phyloP scores from a whole-genome alignment of 2,329 filamentous ascomycete genomes.

The Aureobasidium uvarum region DNA sequence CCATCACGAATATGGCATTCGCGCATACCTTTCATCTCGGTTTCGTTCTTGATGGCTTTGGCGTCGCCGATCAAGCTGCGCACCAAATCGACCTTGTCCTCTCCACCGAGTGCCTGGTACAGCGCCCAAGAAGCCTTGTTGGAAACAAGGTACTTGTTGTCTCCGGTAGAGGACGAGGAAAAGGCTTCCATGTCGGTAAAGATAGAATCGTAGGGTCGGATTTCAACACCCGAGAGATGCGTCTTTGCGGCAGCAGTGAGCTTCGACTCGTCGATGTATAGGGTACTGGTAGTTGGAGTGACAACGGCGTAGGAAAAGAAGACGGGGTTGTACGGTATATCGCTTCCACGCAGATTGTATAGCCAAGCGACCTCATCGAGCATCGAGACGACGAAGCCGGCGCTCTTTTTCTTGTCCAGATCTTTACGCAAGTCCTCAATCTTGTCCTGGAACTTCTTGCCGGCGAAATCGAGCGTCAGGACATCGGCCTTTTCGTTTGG shows the following conservation, averaged over 20 bases:
- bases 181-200: slow-evolving; percentile 73
- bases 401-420: slow-evolving; percentile 81
- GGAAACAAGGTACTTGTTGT: slow-evolving; percentile 75
- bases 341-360: slow-evolving; percentile 93
- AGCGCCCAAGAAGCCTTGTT: slow-evolving; percentile 92
- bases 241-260: slow-evolving; percentile 64
- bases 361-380: slow-evolving; percentile 97
- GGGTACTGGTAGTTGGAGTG: slow-evolving; percentile 69
- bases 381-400: slow-evolving; percentile 88
- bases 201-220: slow-evolving; percentile 80
- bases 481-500: slow-evolving; percentile 75
- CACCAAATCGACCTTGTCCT: slow-evolving; percentile 78
- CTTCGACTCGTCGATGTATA: slow-evolving; percentile 83
- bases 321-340: slow-evolving; percentile 97
- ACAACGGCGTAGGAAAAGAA: slow-evolving; percentile 96
- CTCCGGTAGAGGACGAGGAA: slow-evolving; percentile 41
- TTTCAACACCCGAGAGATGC: slow-evolving; percentile 68
- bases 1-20: slow-evolving; percentile 92
- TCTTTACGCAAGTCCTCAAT: slow-evolving; percentile 85
- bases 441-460: slow-evolving; percentile 80
- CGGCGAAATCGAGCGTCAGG: slow-evolving; percentile 69
- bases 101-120: slow-evolving; percentile 79
- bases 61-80: slow-evolving; percentile 85
- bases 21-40: slow-evolving; percentile 88
- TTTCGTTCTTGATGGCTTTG: slow-evolving; percentile 92